phyloP scores from a whole-genome alignment of 1,139 yeast species.

The Blastobotrys malaysiensis region DNA sequence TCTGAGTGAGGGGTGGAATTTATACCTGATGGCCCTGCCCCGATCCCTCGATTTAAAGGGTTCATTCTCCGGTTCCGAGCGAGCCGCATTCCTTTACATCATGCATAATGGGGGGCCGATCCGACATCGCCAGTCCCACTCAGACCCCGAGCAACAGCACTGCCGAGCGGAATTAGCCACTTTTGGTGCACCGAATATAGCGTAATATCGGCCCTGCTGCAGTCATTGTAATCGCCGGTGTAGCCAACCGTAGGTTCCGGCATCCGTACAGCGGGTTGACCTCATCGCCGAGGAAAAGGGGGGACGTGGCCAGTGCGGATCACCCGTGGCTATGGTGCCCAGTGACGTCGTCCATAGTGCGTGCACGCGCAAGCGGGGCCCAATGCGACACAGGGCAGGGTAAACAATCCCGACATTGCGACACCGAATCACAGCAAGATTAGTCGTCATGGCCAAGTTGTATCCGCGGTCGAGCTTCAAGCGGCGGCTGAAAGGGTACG shows the following conservation, averaged over 20 bases:
- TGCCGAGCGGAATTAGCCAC: neutral
- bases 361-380: neutral
- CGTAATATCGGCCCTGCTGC: too few relatives aligned
- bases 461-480: conserved; percentile 3
- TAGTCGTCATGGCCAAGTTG: conserved; percentile 1
- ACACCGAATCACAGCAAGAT: too few relatives aligned
- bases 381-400: neutral
- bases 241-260: too few relatives aligned
- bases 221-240: too few relatives aligned
- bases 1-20: too few relatives aligned
- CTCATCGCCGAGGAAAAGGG: neutral
- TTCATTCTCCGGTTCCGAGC: neutral
- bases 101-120: neutral
- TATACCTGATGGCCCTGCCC: neutral
- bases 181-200: too few relatives aligned
- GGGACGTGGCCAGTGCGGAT: neutral
- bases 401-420: neutral
- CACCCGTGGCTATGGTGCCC: neutral
- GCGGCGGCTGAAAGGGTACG: neutral
- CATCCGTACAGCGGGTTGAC: neutral
- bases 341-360: neutral
- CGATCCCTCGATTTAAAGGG: neutral
- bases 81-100: neutral
- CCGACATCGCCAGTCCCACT: neutral
- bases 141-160: neutral